Percentiles rank a stretch among this genome's conserved stretches.
Conservation (phyloP, 2,329 filamentous ascomycete genomes). For the Pseudodiploospora longispora region DNA sequence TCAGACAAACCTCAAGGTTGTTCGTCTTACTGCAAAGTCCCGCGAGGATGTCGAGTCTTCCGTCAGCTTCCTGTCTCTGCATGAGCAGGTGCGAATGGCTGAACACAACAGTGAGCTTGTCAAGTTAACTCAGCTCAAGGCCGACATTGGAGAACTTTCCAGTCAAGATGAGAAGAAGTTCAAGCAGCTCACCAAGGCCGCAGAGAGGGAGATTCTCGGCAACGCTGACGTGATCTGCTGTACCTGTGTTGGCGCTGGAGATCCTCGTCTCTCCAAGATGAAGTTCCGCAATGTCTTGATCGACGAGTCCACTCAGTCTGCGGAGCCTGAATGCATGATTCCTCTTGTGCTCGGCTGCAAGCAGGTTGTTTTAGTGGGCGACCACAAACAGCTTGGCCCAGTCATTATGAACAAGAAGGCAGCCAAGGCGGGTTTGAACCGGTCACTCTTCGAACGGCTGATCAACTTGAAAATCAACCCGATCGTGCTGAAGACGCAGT, state of each 20-base stretch:
- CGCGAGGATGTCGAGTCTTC: conserved; percentile 98
- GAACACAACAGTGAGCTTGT: conserved; percentile 90
- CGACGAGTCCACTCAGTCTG: conserved; percentile 96
- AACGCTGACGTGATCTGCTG: conserved; percentile 98
- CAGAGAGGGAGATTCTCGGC: conserved; percentile 87
- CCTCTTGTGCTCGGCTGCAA: conserved; percentile 95
- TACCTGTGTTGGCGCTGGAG: conserved; percentile 94
- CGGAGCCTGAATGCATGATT: conserved; percentile 98
- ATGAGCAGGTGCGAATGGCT: conserved; percentile 96
- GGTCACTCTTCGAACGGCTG: conserved; percentile 95
- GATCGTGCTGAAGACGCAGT: conserved; percentile 92
- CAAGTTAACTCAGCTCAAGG: conserved; percentile 90
- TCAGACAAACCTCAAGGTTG: conserved; percentile 87
- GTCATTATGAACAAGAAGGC: conserved; percentile 99
- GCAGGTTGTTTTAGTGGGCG: conserved; percentile 95
- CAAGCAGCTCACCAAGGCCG: conserved; percentile 87
- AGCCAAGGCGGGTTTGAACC: conserved; percentile 92
- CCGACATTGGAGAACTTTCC: conserved; percentile 80
- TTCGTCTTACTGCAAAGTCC: conserved; percentile 96
- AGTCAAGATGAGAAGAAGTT: conserved; percentile 98
- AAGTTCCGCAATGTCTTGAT: conserved; percentile 98
- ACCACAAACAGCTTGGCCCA: conserved; percentile 94
- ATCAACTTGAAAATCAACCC: conserved; percentile 86
- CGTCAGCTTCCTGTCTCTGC: conserved; percentile 87
- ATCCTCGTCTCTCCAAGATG: conserved; percentile 90